A percentile compares a stretch with the other conserved stretches of the same genome.
Conservation (phyloP, 768 basidiomycete genomes). For the Rhizopogon sp. region DNA sequence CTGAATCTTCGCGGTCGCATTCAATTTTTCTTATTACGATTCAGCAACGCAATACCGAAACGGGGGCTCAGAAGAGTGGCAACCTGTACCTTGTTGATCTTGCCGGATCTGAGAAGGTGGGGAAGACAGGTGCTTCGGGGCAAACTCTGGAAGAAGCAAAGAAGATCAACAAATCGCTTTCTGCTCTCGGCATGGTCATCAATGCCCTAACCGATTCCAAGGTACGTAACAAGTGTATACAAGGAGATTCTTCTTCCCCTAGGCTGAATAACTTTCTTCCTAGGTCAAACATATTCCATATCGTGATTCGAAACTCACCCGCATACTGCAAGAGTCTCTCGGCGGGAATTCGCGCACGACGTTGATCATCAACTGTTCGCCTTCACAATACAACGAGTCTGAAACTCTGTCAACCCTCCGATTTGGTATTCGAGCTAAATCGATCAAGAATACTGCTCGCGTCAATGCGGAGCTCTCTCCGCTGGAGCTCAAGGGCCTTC, state of each 20-base stretch:
- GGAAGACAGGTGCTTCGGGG: conserved; percentile 98
- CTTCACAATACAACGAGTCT: conserved; percentile 93
- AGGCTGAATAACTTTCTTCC: conserved; percentile 6
- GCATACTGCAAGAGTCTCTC: conserved; percentile 97
- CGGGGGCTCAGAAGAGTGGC: conserved; percentile 92
- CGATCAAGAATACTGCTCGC: conserved; percentile 99
- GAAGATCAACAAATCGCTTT: conserved; percentile 99
- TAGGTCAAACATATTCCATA: conserved; percentile 97
- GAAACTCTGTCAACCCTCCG: conserved; percentile 97
- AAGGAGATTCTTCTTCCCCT: not conserved
- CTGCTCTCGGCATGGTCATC: conserved; percentile 98
- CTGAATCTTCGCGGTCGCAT: conserved; percentile 97
- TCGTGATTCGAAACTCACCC: conserved; percentile 97
- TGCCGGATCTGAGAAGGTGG: conserved; percentile 98
- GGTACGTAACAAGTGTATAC: conserved; percentile 38
- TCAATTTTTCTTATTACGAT: conserved; percentile 99
- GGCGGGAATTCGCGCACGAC: conserved; percentile 95
- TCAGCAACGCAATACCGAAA: conserved; percentile 93
- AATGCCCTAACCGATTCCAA: conserved; percentile 96
- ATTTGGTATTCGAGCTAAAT: conserved; percentile 99
- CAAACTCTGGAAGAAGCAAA: conserved; percentile 99
- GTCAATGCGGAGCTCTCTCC: conserved; percentile 98
- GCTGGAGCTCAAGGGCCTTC: conserved; percentile 87
- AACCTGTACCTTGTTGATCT: conserved; percentile 97
- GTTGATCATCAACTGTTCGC: conserved; percentile 99